Evolutionary conservation across 805 yeast species (phyloP), one percentile per base, ranked within the genome.

Genomic region (Metschnikowia reukaufii): DNA sequence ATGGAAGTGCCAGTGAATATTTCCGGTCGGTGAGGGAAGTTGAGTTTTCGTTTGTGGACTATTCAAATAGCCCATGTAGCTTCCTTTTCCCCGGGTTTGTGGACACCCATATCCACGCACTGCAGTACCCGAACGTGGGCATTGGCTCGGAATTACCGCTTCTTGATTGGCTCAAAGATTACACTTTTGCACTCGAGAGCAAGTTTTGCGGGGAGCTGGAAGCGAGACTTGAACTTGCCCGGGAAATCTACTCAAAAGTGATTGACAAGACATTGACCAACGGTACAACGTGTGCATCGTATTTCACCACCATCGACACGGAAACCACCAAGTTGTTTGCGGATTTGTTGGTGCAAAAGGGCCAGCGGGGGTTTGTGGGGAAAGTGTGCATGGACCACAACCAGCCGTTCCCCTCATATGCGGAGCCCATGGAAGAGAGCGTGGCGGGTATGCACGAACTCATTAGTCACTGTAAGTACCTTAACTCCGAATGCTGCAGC

Each of bases 211-310:
- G 51, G 27, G 21, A 27, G 13, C 45, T 48, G 19, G 23, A 45
- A 1, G 68, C 66, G 16, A 79, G 84, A 51, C 55, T 77, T 18
- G 58, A 63, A 0, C 62, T 74, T 38, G 97, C 96, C 0, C 54
- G 66, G 10, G 62, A 71, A 6, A 83, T 91, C 1, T 94, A 92
- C 63, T 55, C 74, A 12, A 78, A 76, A 54, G 86, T 86, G 4
- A 80, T 94, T n/a, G 58, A 67, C 3, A 80, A 85, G 46, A 88
- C 97, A 0, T 68, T 94, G 52, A 59, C 63, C 2, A 74, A 83
- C 61, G 99, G 99, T 17, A 94, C 98, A 0, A 94, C 99, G 1
- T 83, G 92, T 46, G 96, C 96, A 0, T 77, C 95, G 0, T 94
- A 94, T 68, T 94, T 83, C 64, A 92, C 97, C 4, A 90, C 98